Evolutionary conservation across 768 basidiomycete species (phyloP), one percentile per base, ranked within the genome.

Genomic region (Stropharia rugosoannulata): DNA sequence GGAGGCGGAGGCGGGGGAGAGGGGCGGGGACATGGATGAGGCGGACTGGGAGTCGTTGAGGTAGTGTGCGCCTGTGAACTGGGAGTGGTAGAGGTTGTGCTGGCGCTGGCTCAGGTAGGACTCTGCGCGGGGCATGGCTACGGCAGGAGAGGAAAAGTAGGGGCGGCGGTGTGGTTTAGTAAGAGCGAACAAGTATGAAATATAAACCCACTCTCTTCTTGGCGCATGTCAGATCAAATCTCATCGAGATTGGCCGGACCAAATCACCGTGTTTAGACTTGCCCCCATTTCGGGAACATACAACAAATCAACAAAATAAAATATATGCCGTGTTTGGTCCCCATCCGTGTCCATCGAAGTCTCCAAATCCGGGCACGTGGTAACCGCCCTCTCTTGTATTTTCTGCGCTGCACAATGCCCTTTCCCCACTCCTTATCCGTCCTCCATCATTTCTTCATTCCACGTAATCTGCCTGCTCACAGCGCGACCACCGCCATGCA

Each of bases 121-220:
- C 9, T 73, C 72, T 53, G 68, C 72, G 59, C 75, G 74, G 65
- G 75, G 75, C 75, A 77, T 70, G 47, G 39, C 54, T 55, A 58
- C 51, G n/a, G 7, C 36, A 53, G 53, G 40, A 58, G 45, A 43
- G 54, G n/a, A 45, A 29, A 43, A 53, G 37, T 50, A 53, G 57
- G 62, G 56, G 57, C 35, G 38, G 44, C 47, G 10, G 9, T 25
- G 4, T 15, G 12, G 45, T 25, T 53, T 54, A 57, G 51, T 57
- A 55, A 44, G 58, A 41, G 37, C 40, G 46, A 47, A 50, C 39
- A 39, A 29, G 51, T 37, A 36, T 54, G 56, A 59, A 63, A 65
- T 63, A 61, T 46, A 58, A 46, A 51, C 29, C 51, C 42, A 59
- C 64, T 59, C 64, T 66, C 66, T 65, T 64, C 71, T 69, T 70